phyloP scores from a whole-genome alignment of 371 early-diverging fungal genomes.

The Phascolomyces articulosus region DNA sequence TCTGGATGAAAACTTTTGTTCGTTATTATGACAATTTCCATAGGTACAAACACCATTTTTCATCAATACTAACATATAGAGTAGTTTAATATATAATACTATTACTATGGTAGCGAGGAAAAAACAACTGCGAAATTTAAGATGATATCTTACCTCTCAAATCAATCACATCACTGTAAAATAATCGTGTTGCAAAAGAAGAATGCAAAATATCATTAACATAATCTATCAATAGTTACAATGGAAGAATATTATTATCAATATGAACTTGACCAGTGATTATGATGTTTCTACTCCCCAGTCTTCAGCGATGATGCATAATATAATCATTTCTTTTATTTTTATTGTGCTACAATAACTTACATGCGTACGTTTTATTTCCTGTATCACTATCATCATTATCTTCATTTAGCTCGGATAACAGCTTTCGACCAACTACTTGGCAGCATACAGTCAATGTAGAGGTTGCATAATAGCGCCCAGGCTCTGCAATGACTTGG shows the following conservation, averaged over 20 bases:
- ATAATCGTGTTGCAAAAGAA: background rate
- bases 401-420: no score
- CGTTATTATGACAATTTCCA: conserved; percentile 7
- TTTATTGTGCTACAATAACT: background rate
- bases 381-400: background rate
- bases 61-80: conserved; percentile 15
- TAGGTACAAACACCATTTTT: conserved; percentile 16
- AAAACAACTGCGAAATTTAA: background rate
- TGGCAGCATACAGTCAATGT: conserved; percentile 93
- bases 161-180: background rate
- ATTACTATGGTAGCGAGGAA: no score
- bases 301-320: no score
- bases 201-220: background rate
- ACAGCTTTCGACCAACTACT: conserved; percentile 73
- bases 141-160: background rate
- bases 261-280: no score
- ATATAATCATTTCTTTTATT: no score
- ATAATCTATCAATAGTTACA: background rate
- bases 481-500: conserved; percentile 97
- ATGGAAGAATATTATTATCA: no score
- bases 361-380: conserved; percentile 79
- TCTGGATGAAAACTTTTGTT: conserved; percentile 58
- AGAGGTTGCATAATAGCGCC: conserved; percentile 93
- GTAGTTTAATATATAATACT: no score
- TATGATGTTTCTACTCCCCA: no score